Evolutionary conservation across 495 filamentous ascomycete genomes (phyloP).

Genomic region (Talaromyces nanjingensis): DNA sequence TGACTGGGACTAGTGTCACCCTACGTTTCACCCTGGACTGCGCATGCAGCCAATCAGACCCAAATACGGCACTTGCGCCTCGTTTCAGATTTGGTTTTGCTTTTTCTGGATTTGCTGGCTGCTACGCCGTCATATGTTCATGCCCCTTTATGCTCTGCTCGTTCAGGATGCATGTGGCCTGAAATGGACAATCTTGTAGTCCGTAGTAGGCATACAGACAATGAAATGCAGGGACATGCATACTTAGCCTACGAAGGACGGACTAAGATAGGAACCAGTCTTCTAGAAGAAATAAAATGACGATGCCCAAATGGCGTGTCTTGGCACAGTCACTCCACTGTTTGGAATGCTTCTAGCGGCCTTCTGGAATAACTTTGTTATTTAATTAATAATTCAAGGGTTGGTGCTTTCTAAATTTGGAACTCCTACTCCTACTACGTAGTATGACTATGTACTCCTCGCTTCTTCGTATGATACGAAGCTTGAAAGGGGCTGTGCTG

Average conservation of each 20-base stretch:
- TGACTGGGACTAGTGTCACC: not conserved
- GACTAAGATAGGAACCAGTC: not conserved
- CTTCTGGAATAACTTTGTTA: slow-evolving; percentile 1
- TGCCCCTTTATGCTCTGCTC: not conserved
- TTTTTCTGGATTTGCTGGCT: not conserved
- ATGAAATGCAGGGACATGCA: no score
- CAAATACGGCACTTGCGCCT: not conserved
- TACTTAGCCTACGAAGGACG: no score
- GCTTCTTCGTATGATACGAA: not conserved
- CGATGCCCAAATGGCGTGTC: not conserved
- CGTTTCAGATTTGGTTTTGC: not conserved
- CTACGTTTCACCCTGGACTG: not conserved
- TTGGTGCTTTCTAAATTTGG: not conserved
- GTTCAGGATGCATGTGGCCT: not conserved
- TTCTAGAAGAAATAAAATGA: not conserved
- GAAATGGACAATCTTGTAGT: no score
- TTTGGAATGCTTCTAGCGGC: slow-evolving; percentile 2
- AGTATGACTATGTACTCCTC: no score
- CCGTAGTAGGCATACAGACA: no score
- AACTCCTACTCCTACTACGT: not conserved
- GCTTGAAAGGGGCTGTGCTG: not conserved
- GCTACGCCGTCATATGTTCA: not conserved
- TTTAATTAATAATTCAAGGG: not conserved
- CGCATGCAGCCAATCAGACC: not conserved
- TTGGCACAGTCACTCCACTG: not conserved